Percentiles rank a stretch among this genome's conserved stretches.
These are phyloP conservation scores for Podospora anserina DNA, from an alignment of 495 filamentous ascomycete species.

Conservation along the genomic window DNA sequence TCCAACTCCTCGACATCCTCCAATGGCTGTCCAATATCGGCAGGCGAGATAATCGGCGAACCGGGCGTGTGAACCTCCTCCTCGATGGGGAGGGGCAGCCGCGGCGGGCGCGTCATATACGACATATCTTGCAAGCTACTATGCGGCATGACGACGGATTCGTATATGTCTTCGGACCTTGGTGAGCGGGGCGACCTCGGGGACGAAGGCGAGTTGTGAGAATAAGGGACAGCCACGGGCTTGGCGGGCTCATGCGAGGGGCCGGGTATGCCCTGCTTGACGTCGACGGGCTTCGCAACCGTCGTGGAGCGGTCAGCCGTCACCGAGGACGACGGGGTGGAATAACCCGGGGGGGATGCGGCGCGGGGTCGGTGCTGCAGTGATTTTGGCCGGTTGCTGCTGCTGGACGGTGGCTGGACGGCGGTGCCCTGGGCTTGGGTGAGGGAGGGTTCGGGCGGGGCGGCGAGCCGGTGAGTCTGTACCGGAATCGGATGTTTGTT, in stretches of 20 bases:
- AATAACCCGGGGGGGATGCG: conserved; percentile 34
- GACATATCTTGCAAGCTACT: conserved; percentile 54
- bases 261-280: conserved; percentile 24
- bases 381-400: conserved; percentile 39
- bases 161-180: conserved; percentile 38
- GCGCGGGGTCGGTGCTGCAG: conserved; percentile 35
- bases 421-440: conserved; percentile 51
- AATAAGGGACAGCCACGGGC: conserved; percentile 51
- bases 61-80: conserved; percentile 82
- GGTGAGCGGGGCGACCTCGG: conserved; percentile 34
- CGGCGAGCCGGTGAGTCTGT: conserved; percentile 42
- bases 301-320: conserved; percentile 31
- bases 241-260: conserved; percentile 35
- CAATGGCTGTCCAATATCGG: conserved; percentile 53
- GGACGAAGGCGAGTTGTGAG: conserved; percentile 33
- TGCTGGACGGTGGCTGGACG: conserved; percentile 35
- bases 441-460: conserved; percentile 52
- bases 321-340: conserved; percentile 34
- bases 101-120: conserved; percentile 71
- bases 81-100: conserved; percentile 86
- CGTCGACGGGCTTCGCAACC: conserved; percentile 37
- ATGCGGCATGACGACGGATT: conserved; percentile 33
- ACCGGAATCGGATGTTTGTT: conserved; percentile 32
- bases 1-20: conserved; percentile 48
- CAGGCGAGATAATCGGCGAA: conserved; percentile 73